Conservation (phyloP, 345 rosid species). For the Pelargonium nanum region DNA sequence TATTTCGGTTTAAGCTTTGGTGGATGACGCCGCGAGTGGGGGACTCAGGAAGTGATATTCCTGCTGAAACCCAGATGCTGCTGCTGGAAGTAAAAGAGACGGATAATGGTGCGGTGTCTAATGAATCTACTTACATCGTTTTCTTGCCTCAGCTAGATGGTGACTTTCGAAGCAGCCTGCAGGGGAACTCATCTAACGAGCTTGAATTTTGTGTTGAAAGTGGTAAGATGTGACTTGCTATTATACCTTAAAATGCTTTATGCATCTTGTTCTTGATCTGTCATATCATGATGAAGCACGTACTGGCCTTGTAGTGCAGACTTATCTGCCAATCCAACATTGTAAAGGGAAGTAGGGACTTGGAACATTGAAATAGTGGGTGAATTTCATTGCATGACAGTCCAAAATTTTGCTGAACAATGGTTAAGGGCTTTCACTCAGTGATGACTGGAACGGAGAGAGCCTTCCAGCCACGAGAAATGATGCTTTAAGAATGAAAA, state of each 20-base stretch:
- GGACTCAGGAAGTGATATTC: constrained; percentile 42
- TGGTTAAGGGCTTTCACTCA: not conserved
- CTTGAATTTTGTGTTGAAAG: constrained; percentile 48
- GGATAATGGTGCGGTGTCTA: constrained; percentile 3
- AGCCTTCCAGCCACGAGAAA: not conserved
- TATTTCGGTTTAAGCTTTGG: constrained; percentile 40
- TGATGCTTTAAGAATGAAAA: no score
- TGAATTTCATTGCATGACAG: not conserved
- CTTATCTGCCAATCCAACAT: no score
- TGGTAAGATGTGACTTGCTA: constrained; percentile 19
- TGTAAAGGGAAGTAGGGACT: no score
- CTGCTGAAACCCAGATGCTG: constrained; percentile 53
- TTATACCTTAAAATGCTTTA: not conserved
- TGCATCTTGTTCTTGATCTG: not conserved
- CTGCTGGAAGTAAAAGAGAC: constrained; percentile 28
- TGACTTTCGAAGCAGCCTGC: constrained; percentile 42
- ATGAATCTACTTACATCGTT: constrained; percentile 18
- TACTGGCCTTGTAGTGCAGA: no score
- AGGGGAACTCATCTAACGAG: constrained; percentile 40
- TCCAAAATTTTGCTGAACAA: not conserved
- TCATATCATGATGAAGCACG: no score
- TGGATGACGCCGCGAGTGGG: constrained; percentile 54
- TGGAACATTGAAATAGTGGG: not conserved
- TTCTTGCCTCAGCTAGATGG: constrained; percentile 45
- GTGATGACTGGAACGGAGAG: not conserved